Conservation (phyloP, 2,329 filamentous ascomycete species). For the Penicillium sp. region DNA sequence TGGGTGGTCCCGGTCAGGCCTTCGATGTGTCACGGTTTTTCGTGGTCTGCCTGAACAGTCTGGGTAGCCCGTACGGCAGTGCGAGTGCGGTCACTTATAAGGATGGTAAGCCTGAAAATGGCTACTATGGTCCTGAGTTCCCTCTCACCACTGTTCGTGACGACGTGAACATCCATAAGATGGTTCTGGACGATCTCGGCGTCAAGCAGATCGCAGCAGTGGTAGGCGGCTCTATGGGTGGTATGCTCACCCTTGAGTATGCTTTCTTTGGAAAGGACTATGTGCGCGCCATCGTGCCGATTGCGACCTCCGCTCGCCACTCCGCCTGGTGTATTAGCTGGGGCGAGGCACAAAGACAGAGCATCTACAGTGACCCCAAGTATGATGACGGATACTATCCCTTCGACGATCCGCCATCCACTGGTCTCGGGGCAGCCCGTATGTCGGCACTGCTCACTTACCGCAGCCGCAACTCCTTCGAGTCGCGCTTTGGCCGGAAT, state of each 20-base stretch:
- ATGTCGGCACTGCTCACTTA: conserved; percentile 97
- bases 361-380: conserved; percentile 96
- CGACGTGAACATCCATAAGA: conserved; percentile 72
- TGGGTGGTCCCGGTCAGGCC: conserved; percentile 53
- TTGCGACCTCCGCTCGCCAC: conserved; percentile 56
- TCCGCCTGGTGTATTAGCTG: conserved; percentile 61
- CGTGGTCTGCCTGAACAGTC: conserved; percentile 54
- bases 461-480: conserved; percentile 93
- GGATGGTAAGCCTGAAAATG: conserved; percentile 71
- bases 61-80: conserved; percentile 57
- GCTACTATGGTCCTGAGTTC: conserved; percentile 90
- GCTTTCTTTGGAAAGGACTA: conserved; percentile 69
- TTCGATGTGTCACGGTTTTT: conserved; percentile 55
- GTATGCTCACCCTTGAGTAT: conserved; percentile 58
- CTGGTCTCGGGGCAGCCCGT: conserved; percentile 86
- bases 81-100: conserved; percentile 68
- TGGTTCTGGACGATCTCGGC: conserved; percentile 55
- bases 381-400: conserved; percentile 96
- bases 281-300: conserved; percentile 54
- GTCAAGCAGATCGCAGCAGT: conserved; percentile 54
- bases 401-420: conserved; percentile 79
- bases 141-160: conserved; percentile 92
- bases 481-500: conserved; percentile 90
- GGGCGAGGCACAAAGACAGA: conserved; percentile 58
- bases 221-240: conserved; percentile 59